Percentiles rank a stretch among this genome's conserved stretches.
Conservation (phyloP, 441 rosid species). For the Pelargonium australe region DNA sequence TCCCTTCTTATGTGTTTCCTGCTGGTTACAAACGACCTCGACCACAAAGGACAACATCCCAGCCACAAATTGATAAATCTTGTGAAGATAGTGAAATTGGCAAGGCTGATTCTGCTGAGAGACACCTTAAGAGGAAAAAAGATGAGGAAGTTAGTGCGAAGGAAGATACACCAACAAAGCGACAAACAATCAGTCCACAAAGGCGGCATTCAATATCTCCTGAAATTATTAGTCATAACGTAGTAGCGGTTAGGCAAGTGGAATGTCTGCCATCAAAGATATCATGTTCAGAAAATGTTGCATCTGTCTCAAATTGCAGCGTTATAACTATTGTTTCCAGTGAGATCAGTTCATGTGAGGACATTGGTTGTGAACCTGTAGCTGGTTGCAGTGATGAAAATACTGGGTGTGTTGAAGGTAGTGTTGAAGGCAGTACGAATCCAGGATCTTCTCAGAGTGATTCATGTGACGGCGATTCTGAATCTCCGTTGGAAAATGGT, state of each 20-base stretch:
- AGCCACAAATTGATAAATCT: conserved; percentile 33
- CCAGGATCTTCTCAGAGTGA: conserved; percentile 35
- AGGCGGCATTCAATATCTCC: conserved; percentile 45
- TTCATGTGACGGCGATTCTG: conserved; percentile 43
- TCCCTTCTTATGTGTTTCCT: conserved; percentile 58
- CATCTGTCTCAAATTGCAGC: conserved; percentile 29
- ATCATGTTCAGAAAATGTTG: conserved; percentile 12
- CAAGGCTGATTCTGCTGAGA: conserved; percentile 41
- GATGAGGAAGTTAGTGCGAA: conserved; percentile 36
- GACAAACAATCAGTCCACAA: conserved; percentile 48
- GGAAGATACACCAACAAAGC: conserved; percentile 47
- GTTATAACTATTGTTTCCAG: conserved; percentile 22
- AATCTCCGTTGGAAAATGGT: conserved; percentile 25
- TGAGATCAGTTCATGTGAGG: conserved; percentile 35
- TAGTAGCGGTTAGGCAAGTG: conserved; percentile 22
- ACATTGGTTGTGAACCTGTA: conserved; percentile 28
- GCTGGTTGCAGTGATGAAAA: conserved; percentile 40
- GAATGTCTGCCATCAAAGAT: conserved; percentile 10
- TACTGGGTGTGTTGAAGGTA: conserved; percentile 27
- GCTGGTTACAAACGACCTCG: conserved; percentile 59
- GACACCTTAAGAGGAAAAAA: conserved; percentile 51
- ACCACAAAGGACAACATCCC: conserved; percentile 44
- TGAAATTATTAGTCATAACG: conserved; percentile 33
- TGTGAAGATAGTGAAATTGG: conserved; percentile 38
- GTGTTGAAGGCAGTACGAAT: conserved; percentile 37